phyloP scores from a whole-genome alignment of 2,329 filamentous ascomycete species.

The Paraphaeosphaeria minitans region DNA sequence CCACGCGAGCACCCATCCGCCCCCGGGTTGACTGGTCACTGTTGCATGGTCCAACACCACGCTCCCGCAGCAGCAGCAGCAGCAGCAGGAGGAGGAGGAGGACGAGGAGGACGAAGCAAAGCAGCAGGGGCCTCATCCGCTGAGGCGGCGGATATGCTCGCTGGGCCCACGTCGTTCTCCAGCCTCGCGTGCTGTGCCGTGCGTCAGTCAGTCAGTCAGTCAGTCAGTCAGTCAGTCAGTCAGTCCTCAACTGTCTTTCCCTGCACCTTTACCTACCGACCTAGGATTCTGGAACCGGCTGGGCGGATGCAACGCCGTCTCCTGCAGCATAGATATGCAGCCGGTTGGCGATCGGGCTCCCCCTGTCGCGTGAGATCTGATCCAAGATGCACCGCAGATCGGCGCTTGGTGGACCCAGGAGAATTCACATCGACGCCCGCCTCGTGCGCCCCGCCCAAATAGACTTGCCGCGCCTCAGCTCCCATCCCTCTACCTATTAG shows the following conservation, averaged over 20 bases:
- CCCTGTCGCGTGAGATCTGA: conserved; percentile 36
- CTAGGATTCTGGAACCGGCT: conserved; percentile 28
- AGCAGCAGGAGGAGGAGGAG: too few relatives aligned
- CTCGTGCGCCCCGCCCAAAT: conserved; percentile 15
- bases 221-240: too few relatives aligned
- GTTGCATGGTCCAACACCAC: too few relatives aligned
- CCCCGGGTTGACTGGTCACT: too few relatives aligned
- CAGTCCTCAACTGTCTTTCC: too few relatives aligned
- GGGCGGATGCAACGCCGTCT: conserved; percentile 33
- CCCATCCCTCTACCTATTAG: conserved; percentile 16
- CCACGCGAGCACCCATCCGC: too few relatives aligned
- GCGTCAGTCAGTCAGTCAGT: not conserved
- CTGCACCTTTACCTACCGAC: too few relatives aligned
- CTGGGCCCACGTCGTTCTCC: not conserved
- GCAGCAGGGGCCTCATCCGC: too few relatives aligned
- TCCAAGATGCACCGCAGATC: conserved; percentile 35
- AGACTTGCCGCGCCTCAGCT: conserved; percentile 23
- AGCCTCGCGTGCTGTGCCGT: not conserved
- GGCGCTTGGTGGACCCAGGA: conserved; percentile 26
- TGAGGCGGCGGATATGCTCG: not conserved
- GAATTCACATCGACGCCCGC: conserved; percentile 29
- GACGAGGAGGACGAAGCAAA: too few relatives aligned
- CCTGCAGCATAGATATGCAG: conserved; percentile 22
- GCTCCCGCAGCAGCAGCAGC: too few relatives aligned
- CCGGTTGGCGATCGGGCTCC: conserved; percentile 24